Evolutionary conservation across 768 basidiomycete genomes (phyloP).

Genomic region (Suillus fuscotomentosus): DNA sequence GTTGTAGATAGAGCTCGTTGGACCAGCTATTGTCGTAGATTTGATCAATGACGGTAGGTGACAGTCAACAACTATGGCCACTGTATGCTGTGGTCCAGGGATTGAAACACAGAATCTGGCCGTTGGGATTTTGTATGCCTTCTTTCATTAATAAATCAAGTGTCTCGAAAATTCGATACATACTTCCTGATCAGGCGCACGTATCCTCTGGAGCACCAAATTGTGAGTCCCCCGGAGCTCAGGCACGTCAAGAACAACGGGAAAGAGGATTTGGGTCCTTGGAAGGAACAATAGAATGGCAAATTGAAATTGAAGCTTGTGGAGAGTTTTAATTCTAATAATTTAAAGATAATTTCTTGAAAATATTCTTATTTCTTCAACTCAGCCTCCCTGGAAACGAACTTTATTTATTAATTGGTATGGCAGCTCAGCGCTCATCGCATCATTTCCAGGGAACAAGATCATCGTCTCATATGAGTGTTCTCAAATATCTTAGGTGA

Average conservation of each 20-base stretch:
- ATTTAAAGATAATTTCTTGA: background rate
- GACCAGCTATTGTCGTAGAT: background rate
- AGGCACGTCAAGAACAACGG: background rate
- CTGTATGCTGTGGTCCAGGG: background rate
- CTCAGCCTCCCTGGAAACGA: background rate
- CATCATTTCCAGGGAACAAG: background rate
- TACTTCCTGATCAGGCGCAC: background rate
- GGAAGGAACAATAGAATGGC: too few relatives aligned
- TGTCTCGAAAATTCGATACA: too few relatives aligned
- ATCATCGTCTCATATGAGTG: background rate
- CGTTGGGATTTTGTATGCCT: background rate
- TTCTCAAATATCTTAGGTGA: background rate
- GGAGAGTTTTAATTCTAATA: background rate
- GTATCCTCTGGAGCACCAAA: background rate
- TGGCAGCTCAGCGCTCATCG: background rate
- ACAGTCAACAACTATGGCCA: background rate
- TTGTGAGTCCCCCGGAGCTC: background rate
- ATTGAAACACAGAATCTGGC: background rate
- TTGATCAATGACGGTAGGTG: background rate
- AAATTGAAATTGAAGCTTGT: too few relatives aligned
- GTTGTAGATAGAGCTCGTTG: background rate
- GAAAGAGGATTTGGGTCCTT: background rate
- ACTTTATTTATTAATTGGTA: background rate
- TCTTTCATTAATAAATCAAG: background rate
- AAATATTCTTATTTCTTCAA: background rate